Evolutionary conservation across 2,329 filamentous ascomycete genomes (phyloP).

Genomic region (Sporothrix globosa): DNA sequence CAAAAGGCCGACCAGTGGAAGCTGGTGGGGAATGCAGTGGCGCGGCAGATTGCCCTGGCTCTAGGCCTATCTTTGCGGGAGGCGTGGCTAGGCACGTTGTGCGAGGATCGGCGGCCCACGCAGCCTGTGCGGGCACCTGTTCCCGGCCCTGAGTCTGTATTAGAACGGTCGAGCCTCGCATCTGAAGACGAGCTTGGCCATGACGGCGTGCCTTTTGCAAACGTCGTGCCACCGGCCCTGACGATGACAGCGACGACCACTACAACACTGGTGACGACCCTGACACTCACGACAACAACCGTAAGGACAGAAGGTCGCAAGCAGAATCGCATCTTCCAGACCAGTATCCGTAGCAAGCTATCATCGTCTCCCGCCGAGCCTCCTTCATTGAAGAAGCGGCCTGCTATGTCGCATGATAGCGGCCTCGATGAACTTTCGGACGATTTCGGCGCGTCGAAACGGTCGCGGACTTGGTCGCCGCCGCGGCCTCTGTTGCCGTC

Average conservation of each 20-base stretch:
- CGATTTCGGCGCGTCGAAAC: not conserved
- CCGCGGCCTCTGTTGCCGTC: not conserved
- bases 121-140: not conserved
- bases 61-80: slow-evolving; percentile 66
- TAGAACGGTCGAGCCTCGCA: not conserved
- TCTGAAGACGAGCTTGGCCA: not conserved
- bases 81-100: slow-evolving; percentile 53
- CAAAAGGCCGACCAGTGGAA: slow-evolving; percentile 58
- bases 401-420: not conserved
- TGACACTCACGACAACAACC: not conserved
- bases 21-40: slow-evolving; percentile 77
- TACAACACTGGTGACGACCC: not conserved
- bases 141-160: not conserved
- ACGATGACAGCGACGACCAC: not conserved
- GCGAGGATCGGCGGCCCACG: slow-evolving; percentile 35
- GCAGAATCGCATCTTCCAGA: slow-evolving; percentile 31
- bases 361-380: not conserved
- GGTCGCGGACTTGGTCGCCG: not conserved
- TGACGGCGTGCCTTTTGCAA: not conserved
- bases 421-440: not conserved
- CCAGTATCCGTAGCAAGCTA: slow-evolving; percentile 16
- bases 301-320: not conserved
- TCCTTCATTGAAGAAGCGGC: not conserved
- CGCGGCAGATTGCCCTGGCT: slow-evolving; percentile 67
- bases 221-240: not conserved